Base-by-base conservation (phyloP, 2,329 filamentous ascomycete genomes). In the Xylariomycetidae sp. region DNA sequence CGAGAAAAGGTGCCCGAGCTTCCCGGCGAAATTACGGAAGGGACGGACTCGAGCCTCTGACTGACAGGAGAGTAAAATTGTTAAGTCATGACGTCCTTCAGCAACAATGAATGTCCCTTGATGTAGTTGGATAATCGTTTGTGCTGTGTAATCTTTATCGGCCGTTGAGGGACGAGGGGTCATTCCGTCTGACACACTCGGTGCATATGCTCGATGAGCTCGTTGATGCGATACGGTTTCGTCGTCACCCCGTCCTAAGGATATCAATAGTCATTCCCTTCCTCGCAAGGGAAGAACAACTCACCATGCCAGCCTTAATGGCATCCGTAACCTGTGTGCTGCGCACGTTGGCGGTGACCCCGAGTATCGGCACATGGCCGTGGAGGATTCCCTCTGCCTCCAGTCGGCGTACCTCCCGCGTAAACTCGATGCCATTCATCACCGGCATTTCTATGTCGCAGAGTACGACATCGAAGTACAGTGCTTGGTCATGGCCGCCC, bases 381-480 rank as follows among this genome's bases (percentile, higher is more conserved):
- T 14, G 24, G 4, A 52, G 33, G n/a, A 42, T 29, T 3, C 43
- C 40, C 4, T 31, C 14, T 1, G 19, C 26, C 25, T 53, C 50
- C 1, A 49, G 43, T 13, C 27, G 28, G n/a, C 49, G 43, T 12
- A 53, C 35, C 35, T 48, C 39, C 17, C 31, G 31, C 2, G 45
- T 39, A 25, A 50, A 53, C 34, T 47, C 44, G 19, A 52, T 46
- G 4, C 49, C 49, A 26, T 47, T 42, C 50, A 53, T 53, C 5
- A 49, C 35, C 1, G 49, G 50, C 50, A 53, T 53, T 31, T 53
- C 50, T 19, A 53, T 49, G 22, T 53, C 49, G 37, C 48, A 51
- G 4, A 53, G 33, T 4, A 53, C 40, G 8, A 51, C 44, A 10
- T 50, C 47, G 28, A 52, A 52, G 4, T 24, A 15, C 14, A 19